These are phyloP conservation scores for Aphanomyces stellatus DNA, from an alignment of 352 stramenopile species.

Conservation along the genomic window DNA sequence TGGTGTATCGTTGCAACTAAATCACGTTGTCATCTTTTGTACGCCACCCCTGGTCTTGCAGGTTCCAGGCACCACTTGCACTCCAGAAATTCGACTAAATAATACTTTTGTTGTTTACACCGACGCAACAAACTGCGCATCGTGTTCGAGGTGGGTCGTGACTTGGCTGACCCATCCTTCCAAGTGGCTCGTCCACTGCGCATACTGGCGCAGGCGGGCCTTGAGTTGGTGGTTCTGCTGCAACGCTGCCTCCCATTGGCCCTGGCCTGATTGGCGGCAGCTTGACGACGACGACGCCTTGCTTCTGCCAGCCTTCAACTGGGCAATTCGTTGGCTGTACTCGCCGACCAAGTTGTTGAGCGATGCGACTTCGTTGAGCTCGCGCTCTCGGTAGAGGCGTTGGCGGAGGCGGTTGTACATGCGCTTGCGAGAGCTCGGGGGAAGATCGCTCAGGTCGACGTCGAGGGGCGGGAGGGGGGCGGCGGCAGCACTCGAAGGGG, in stretches of 20 bases:
- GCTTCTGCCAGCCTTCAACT: not conserved
- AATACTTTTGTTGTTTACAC: not conserved
- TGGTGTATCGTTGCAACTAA: too few relatives aligned
- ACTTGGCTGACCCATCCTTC: not conserved
- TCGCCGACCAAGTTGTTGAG: not conserved
- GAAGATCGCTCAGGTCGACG: not conserved
- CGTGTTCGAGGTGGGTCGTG: not conserved
- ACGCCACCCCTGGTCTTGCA: too few relatives aligned
- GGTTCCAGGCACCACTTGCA: too few relatives aligned
- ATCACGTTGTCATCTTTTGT: too few relatives aligned
- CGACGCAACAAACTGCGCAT: not conserved
- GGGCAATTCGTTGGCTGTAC: not conserved
- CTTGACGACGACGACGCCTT: not conserved
- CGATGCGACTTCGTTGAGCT: constrained; percentile 10
- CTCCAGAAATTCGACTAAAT: not conserved
- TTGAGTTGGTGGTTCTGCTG: constrained; percentile 9
- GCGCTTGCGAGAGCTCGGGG: constrained; percentile 3
- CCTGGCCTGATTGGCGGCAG: not conserved
- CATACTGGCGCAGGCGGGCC: not conserved
- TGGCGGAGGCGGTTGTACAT: constrained; percentile 19
- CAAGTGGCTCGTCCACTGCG: not conserved
- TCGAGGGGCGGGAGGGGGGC: not conserved
- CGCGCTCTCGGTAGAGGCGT: constrained; percentile 12
- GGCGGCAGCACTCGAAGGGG: not conserved
- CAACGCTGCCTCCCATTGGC: not conserved